phyloP scores from a whole-genome alignment of 306 rosid species.

The Glycyrrhiza uralensis region DNA sequence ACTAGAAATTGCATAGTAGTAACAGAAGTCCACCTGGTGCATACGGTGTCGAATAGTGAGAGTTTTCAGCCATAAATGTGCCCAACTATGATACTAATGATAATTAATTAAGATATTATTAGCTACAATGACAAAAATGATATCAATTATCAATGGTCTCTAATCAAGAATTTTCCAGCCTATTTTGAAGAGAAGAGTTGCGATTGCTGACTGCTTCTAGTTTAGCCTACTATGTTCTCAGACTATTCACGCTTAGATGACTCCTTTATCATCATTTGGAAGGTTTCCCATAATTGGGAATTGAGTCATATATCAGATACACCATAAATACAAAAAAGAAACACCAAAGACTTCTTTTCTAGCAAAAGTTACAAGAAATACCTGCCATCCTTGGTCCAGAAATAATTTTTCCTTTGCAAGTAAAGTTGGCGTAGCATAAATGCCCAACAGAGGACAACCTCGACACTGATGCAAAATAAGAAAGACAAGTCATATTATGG shows the following conservation, averaged over 20 bases:
- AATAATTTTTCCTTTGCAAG: conserved; percentile 74
- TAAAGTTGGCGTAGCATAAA: conserved; percentile 73
- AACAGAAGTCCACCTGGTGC: neutral
- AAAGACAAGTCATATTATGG: conserved; percentile 6
- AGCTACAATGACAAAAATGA: neutral
- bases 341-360: neutral
- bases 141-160: neutral
- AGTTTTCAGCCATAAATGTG: neutral
- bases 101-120: neutral
- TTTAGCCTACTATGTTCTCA: neutral
- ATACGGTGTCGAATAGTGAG: neutral
- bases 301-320: conserved; percentile 17
- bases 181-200: neutral
- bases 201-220: neutral
- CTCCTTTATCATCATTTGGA: conserved; percentile 10
- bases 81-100: neutral
- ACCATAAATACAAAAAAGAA: neutral
- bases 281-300: neutral
- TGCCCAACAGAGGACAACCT: conserved; percentile 72
- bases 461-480: conserved; percentile 52
- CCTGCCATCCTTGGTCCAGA: conserved; percentile 94
- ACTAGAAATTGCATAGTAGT: neutral
- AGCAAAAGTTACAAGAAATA: conserved; percentile 25
- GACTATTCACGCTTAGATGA: conserved; percentile 16
- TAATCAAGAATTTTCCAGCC: neutral